These are phyloP conservation scores for Arthrobotrys conoides DNA, from an alignment of 2,329 filamentous ascomycete genomes.

Conservation along the genomic window DNA sequence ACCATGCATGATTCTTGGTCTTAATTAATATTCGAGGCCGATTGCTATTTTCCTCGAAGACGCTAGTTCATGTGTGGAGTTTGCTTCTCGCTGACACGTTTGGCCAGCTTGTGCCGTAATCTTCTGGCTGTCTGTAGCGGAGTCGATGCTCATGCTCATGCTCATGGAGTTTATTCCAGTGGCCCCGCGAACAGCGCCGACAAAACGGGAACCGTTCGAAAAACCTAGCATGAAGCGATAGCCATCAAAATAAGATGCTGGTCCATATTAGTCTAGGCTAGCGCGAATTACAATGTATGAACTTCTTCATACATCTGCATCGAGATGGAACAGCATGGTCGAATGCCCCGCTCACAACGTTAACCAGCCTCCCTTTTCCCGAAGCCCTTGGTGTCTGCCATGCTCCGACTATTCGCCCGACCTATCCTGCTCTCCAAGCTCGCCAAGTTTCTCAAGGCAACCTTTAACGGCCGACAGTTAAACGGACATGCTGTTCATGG, in stretches of 20 bases:
- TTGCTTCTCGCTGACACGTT: background rate
- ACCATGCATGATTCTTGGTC: conserved; percentile 28
- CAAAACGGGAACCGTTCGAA: conserved; percentile 43
- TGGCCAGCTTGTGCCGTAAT: conserved; percentile 16
- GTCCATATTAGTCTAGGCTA: conserved; percentile 39
- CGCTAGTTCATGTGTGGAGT: background rate
- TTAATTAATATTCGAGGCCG: conserved; percentile 8
- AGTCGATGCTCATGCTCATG: background rate
- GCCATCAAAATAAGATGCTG: conserved; percentile 18
- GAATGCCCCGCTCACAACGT: conserved; percentile 54
- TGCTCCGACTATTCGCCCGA: conserved; percentile 44
- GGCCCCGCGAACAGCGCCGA: conserved; percentile 56
- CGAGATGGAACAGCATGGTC: conserved; percentile 18
- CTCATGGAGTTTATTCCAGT: conserved; percentile 26
- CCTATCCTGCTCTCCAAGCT: conserved; percentile 8
- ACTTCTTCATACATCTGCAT: conserved; percentile 33
- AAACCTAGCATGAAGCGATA: conserved; percentile 24
- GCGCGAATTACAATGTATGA: conserved; percentile 17
- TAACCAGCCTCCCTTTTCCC: conserved; percentile 59
- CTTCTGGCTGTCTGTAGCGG: background rate
- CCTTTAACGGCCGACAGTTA: conserved; percentile 19
- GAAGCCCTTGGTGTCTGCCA: conserved; percentile 41
- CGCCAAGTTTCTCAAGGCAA: conserved; percentile 31
- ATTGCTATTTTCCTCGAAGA: conserved; percentile 16
- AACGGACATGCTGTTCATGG: background rate